A percentile compares a stretch with the other conserved stretches of the same genome.
Conservation (phyloP, 1,284 basidiomycete genomes). For the Phaffia rhodozyma region DNA sequence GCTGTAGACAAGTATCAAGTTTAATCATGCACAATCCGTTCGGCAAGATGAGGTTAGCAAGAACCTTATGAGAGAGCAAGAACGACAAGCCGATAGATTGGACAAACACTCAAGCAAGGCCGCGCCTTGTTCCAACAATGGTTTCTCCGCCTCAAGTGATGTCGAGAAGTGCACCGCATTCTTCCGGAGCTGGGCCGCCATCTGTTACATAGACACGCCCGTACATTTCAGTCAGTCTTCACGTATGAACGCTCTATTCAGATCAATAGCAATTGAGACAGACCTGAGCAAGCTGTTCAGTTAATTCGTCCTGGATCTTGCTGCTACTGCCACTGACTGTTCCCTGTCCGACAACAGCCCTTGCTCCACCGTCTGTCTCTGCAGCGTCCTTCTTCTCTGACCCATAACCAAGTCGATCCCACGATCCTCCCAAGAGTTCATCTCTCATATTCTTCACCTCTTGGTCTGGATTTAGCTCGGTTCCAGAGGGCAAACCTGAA, state of each 20-base stretch:
- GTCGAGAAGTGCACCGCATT: slow-evolving; percentile 36
- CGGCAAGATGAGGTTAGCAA: neutral
- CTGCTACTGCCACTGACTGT: slow-evolving; percentile 6
- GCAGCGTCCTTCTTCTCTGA: too few species aligned
- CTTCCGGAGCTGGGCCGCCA: slow-evolving; percentile 35
- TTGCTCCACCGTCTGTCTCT: too few species aligned
- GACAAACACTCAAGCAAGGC: slow-evolving; percentile 33
- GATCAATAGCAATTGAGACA: slow-evolving; percentile 13
- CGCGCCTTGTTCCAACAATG: slow-evolving; percentile 30
- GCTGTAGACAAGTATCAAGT: slow-evolving; percentile 1
- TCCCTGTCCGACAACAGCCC: neutral
- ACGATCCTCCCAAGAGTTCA: too few species aligned
- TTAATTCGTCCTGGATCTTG: slow-evolving; percentile 34
- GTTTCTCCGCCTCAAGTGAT: slow-evolving; percentile 35
- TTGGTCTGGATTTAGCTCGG: too few species aligned
- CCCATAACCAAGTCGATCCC: too few species aligned
- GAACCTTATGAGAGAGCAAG: neutral
- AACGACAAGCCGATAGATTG: too few species aligned
- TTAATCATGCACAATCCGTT: neutral
- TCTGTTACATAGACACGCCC: slow-evolving; percentile 23
- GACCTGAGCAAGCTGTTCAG: slow-evolving; percentile 35
- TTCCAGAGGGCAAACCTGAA: too few species aligned
- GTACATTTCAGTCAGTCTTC: too few species aligned
- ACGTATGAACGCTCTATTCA: neutral
- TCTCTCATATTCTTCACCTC: too few species aligned